Conservation (phyloP, 1,284 basidiomycete species). For the Moniliophthora roreri region DNA sequence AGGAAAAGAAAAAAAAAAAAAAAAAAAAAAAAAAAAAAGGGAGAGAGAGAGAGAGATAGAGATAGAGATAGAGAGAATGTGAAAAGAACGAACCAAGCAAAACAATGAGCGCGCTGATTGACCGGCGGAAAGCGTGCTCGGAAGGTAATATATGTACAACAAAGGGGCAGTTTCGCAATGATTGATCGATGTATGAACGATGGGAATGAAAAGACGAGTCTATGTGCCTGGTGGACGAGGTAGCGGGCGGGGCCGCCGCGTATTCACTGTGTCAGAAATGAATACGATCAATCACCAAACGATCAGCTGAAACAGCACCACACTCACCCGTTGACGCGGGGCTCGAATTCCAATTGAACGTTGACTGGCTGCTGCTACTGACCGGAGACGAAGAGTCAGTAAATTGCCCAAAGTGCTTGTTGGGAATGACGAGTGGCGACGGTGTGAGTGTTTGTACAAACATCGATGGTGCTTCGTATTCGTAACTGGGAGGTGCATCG, state of each 20-base stretch:
- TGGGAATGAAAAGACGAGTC: neutral
- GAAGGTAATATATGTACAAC: too few species aligned
- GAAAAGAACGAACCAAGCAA: neutral
- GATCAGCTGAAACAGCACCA: too few species aligned
- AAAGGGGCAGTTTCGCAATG: neutral
- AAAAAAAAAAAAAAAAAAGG: too few species aligned
- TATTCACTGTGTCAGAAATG: neutral
- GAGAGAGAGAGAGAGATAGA: too few species aligned
- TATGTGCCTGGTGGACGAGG: neutral
- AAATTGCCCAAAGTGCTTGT: neutral
- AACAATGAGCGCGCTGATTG: neutral
- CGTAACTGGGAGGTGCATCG: constrained; percentile 2
- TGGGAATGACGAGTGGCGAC: constrained; percentile 2
- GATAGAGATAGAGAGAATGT: neutral
- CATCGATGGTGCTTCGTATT: constrained; percentile 3
- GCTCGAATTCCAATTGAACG: neutral
- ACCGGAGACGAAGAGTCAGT: neutral
- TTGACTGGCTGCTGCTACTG: neutral
- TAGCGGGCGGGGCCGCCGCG: neutral
- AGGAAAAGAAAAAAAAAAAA: too few species aligned
- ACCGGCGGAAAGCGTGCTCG: neutral
- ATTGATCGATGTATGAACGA: neutral
- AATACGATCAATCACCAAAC: too few species aligned
- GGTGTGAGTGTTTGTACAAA: neutral
- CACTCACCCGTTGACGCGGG: neutral